Evolutionary conservation across 805 yeast species (phyloP).

Genomic region (Torulaspora maleeae): DNA sequence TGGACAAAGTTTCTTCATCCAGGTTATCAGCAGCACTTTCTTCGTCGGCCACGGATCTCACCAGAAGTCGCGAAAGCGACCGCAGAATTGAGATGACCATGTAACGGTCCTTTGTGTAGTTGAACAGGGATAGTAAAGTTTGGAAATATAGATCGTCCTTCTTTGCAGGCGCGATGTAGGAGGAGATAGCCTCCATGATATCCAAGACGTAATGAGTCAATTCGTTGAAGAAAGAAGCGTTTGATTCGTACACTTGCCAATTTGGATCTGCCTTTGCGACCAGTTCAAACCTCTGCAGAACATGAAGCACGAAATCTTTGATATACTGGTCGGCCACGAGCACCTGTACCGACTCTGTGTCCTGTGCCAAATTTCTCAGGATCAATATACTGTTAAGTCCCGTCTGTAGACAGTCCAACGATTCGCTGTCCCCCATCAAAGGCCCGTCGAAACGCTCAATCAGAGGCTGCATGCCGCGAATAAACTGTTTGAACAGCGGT

Average conservation of each 20-base stretch:
- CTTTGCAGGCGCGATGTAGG: conserved; percentile 72
- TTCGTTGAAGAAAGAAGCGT: conserved; percentile 47
- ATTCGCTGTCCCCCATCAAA: conserved; percentile 15
- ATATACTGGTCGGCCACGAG: conserved; percentile 53
- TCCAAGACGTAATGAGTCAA: conserved; percentile 66
- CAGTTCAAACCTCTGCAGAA: conserved; percentile 24
- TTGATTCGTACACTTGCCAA: conserved; percentile 29
- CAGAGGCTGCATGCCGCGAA: conserved; percentile 22
- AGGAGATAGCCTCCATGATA: conserved; percentile 75
- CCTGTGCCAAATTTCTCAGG: conserved; percentile 79
- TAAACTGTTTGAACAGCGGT: conserved; percentile 38
- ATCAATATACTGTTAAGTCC: conserved; percentile 45
- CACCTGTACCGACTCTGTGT: conserved; percentile 73
- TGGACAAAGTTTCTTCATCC: conserved; percentile 45
- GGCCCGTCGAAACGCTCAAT: conserved; percentile 26
- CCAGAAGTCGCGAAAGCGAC: conserved; percentile 73
- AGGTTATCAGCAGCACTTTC: conserved; percentile 50
- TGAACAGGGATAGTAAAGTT: conserved; percentile 49
- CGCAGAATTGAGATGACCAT: conserved; percentile 65
- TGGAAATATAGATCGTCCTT: conserved; percentile 60
- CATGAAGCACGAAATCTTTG: conserved; percentile 42
- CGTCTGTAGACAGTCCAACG: conserved; percentile 23
- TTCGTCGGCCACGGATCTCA: conserved; percentile 47
- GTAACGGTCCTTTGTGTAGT: conserved; percentile 58
- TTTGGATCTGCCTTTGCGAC: conserved; percentile 21